Base-by-base conservation (phyloP, 441 rosid species). In the Mallotus japonicus region DNA sequence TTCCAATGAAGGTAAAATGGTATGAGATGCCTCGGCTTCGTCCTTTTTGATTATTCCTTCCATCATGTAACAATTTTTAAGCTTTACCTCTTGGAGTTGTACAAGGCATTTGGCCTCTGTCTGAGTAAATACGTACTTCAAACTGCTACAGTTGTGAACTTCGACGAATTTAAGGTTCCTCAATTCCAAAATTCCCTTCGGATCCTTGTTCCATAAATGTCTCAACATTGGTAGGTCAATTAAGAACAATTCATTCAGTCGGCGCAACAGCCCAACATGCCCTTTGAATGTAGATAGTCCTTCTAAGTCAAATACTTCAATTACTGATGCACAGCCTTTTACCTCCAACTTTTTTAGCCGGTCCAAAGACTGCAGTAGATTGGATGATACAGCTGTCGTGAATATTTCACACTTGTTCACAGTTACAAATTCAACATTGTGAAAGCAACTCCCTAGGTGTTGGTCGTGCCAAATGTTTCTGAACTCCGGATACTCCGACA, bases 101-200 rank as follows among this genome's bases (percentile, higher is more conserved):
- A 5, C 40, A 15, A 61, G 65, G 34, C 15, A 54, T 40, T 3
- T 73, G 54, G 32, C 72, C 65, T 54, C n/a, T 0, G 75, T 22
- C 1, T 40, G n/a, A 19, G 77, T 58, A 69, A 69, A 63, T 14
- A 75, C 19, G 63, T 73, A 47, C 64, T 28, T 67, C 73, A 80
- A 73, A 70, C 62, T 71, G 65, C 69, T 46, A 32, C 75, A 77
- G 4, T 74, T 77, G 14, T 50, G 32, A 65, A 71, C 16, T 9
- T 47, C 49, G 15, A 78, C 13, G 0, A 4, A 9, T 15, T 4
- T 60, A 9, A 78, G 70, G 19, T 65, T 57, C 10, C 4, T 34
- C 5, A 78, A 70, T 11, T 50, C 42, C 40, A 65, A 59, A 37
- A 22, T 22, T 7, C 20, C 49, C 0, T 5, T 49, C 9, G 46